Percentiles rank a stretch among this genome's conserved stretches.
Conservation (phyloP, 352 stramenopile species). For the Saprolegnia diclina region DNA sequence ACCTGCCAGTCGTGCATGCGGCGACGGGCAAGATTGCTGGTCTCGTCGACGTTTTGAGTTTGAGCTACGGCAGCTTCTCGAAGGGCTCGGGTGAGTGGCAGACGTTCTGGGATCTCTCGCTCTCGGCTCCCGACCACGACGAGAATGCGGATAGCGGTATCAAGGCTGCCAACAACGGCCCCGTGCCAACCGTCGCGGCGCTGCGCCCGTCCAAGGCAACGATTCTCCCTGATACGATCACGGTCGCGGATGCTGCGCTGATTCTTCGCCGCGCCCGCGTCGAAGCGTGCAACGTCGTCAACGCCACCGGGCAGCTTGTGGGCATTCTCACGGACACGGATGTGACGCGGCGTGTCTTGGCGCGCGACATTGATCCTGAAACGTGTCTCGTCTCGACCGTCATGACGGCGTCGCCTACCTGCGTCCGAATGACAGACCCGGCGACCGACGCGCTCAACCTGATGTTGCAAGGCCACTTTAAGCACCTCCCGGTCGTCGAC, state of each 20-base stretch:
- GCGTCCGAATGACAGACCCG: slow-evolving; percentile 70
- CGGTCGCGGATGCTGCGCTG: slow-evolving; percentile 72
- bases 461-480: slow-evolving; percentile 85
- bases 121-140: slow-evolving; percentile 67
- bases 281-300: slow-evolving; percentile 83
- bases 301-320: slow-evolving; percentile 68
- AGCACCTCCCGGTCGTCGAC: slow-evolving; percentile 78
- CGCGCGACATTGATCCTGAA: slow-evolving; percentile 73
- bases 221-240: slow-evolving; percentile 83
- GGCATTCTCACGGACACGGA: slow-evolving; percentile 85
- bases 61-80: slow-evolving; percentile 84
- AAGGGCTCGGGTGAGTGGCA: slow-evolving; percentile 71
- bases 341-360: slow-evolving; percentile 75
- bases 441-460: slow-evolving; percentile 84
- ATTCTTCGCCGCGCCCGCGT: slow-evolving; percentile 76
- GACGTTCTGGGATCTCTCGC: slow-evolving; percentile 84
- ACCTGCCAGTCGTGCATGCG: slow-evolving; percentile 92
- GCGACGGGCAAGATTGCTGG: slow-evolving; percentile 63
- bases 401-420: slow-evolving; percentile 80
- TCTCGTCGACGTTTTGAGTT: slow-evolving; percentile 83
- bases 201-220: slow-evolving; percentile 72
- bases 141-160: slow-evolving; percentile 59
- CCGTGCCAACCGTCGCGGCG: slow-evolving; percentile 30
- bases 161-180: slow-evolving; percentile 48
- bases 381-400: slow-evolving; percentile 70